Base-by-base conservation (phyloP, 2,329 filamentous ascomycete genomes). In the Xylaria polymorpha region DNA sequence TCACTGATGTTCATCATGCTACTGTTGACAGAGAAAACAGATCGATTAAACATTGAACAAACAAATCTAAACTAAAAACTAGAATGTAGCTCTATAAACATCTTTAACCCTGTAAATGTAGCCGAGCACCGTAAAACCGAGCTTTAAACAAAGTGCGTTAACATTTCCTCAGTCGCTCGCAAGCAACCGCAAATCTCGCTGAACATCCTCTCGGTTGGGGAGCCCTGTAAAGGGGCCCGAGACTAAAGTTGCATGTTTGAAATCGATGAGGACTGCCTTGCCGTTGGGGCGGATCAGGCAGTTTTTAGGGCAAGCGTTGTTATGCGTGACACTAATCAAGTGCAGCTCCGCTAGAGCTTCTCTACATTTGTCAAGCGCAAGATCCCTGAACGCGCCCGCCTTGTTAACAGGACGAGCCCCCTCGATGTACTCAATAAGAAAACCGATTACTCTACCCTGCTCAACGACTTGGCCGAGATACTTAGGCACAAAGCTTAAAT, bases 391-490 rank as follows among this genome's bases (percentile, higher is more conserved):
- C 0, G 0, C 15, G n/a, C 12, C 22, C 1, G n/a, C 10, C 4
- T 8, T 25, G 9, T 15, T n/a, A 10, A 29, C 14, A 14, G 18
- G 25, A 4, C 18, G 50, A 25, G 43, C 55, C 6, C 18, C 41
- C 4, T 51, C 37, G 15, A 68, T 44, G 12, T 65, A 44, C 20
- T 68, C 66, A 1, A 55, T 4, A 1, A 72, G 59, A 22, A 68
- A 72, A 0, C 70, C 67, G 6, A 72, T 48, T 1, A 68, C 50
- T 7, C 64, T 57, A 0, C 67, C 60, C 4, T 62, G 10, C 44
- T 71, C 67, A 0, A 41, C 39, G 2, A 70, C 67, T 9, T 72
- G 58, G 4, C 60, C 70, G 1, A 72, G 48, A 32, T 70, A 64
- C 15, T 20, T 48, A 2, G 67, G 64, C 2, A 58, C 59, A 1